A percentile compares a stretch with the other conserved stretches of the same genome.
Conservation (phyloP, 208 protist species). For the Trypanosoma boissoni region DNA sequence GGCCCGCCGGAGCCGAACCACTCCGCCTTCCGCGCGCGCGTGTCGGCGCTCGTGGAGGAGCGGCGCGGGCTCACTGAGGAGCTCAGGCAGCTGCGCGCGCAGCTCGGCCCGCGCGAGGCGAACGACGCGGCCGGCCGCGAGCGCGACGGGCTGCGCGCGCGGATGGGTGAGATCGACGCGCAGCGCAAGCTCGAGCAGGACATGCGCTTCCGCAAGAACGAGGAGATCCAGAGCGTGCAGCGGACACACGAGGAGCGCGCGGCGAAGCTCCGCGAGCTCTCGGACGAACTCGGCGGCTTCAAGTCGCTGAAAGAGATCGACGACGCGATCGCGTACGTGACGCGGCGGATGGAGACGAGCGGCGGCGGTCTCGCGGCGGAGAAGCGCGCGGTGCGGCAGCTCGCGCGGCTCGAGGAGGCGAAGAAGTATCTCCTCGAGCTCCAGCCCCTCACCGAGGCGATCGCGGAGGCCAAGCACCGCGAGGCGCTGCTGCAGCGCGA, state of each 20-base stretch:
- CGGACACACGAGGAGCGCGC: constrained; percentile 47
- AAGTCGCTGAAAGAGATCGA: constrained; percentile 65
- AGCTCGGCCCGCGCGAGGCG: constrained; percentile 33
- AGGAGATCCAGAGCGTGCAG: constrained; percentile 54
- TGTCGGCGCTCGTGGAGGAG: constrained; percentile 39
- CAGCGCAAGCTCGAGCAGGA: constrained; percentile 47
- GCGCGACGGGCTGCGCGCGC: constrained; percentile 38
- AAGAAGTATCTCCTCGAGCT: constrained; percentile 64
- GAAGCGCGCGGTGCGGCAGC: constrained; percentile 40
- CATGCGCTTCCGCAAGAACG: constrained; percentile 47
- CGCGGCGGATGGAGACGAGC: constrained; percentile 77
- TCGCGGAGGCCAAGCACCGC: constrained; percentile 54
- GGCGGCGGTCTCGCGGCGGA: constrained; percentile 60
- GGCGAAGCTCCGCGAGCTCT: constrained; percentile 47
- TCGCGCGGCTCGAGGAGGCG: constrained; percentile 65
- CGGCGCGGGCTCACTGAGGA: constrained; percentile 46
- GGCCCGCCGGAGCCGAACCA: constrained; percentile 51
- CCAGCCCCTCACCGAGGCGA: constrained; percentile 61
- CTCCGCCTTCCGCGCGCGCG: constrained; percentile 33
- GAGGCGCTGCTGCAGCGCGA: constrained; percentile 71
- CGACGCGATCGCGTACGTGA: constrained; percentile 58
- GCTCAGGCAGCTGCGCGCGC: constrained; percentile 60
- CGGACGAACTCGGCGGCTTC: constrained; percentile 64
- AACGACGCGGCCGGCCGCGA: constrained; percentile 29
- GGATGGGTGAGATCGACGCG: constrained; percentile 54